phyloP scores from a whole-genome alignment of 129 eudicot species.

The Silybum marianum region DNA sequence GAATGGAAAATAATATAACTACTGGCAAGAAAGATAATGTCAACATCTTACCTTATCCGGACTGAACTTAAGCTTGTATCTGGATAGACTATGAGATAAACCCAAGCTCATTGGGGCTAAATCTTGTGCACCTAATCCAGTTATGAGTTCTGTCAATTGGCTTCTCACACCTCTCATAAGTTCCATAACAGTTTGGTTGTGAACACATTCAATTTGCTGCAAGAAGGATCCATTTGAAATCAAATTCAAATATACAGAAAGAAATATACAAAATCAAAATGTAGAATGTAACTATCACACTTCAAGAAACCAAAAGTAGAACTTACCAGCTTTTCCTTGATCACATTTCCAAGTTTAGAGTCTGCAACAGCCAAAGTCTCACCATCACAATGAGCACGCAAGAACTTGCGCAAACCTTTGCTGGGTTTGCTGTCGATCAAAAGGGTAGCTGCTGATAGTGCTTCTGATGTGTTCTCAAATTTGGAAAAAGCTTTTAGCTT shows the following conservation, averaged over 20 bases:
- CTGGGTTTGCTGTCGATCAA: conserved; percentile 81
- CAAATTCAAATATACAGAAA: background rate
- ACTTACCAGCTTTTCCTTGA: conserved; percentile 86
- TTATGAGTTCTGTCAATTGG: conserved; percentile 81
- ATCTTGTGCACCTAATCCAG: conserved; percentile 90
- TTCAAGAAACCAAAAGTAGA: background rate
- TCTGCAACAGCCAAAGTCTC: conserved; percentile 86
- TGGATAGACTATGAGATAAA: conserved; percentile 89
- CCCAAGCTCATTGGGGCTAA: conserved; percentile 99
- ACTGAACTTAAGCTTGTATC: conserved; percentile 92
- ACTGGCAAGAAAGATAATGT: background rate
- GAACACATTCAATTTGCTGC: conserved; percentile 94
- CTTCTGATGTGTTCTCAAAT: conserved; percentile 93
- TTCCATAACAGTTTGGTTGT: conserved; percentile 83
- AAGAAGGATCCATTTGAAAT: conserved; percentile 9
- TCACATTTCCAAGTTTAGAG: conserved; percentile 76
- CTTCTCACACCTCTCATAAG: conserved; percentile 95
- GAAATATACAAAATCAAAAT: background rate
- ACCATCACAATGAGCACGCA: conserved; percentile 84
- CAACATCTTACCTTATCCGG: conserved; percentile 73
- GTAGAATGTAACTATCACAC: background rate
- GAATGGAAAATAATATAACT: background rate
- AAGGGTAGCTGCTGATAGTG: conserved; percentile 63
- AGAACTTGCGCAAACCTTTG: conserved; percentile 92
- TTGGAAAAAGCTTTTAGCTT: conserved; percentile 93